phyloP scores from a whole-genome alignment of 768 basidiomycete species.

The Porphyrellus cyaneotinctus region DNA sequence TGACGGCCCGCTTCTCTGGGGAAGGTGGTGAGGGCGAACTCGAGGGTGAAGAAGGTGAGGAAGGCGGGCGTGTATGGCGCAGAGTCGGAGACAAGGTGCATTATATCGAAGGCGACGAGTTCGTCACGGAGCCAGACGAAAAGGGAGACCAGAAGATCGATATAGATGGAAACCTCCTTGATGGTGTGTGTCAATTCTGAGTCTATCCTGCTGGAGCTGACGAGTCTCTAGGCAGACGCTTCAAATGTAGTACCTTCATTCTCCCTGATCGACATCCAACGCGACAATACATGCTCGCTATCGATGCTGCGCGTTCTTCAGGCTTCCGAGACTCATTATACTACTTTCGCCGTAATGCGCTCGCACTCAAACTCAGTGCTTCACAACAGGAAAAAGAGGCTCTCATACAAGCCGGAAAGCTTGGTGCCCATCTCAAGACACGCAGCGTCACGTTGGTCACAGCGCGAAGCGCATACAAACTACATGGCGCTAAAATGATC shows the following conservation, averaged over 20 bases:
- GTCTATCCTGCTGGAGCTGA: neutral
- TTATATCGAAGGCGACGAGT: slow-evolving; percentile 86
- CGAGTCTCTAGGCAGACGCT: slow-evolving; percentile 61
- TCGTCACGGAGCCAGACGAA: slow-evolving; percentile 74
- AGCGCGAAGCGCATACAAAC: slow-evolving; percentile 88
- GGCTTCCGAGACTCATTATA: slow-evolving; percentile 98
- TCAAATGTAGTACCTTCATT: slow-evolving; percentile 87
- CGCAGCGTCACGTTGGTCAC: slow-evolving; percentile 92
- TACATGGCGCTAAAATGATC: slow-evolving; percentile 90
- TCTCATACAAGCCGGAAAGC: slow-evolving; percentile 82
- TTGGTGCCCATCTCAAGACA: slow-evolving; percentile 84
- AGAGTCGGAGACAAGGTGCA: slow-evolving; percentile 71
- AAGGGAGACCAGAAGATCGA: slow-evolving; percentile 94
- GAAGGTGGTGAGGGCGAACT: slow-evolving; percentile 39
- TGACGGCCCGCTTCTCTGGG: slow-evolving; percentile 22
- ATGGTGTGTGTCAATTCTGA: slow-evolving; percentile 50
- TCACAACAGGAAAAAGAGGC: slow-evolving; percentile 89
- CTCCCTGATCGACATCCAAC: slow-evolving; percentile 82
- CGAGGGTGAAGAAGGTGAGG: slow-evolving; percentile 38
- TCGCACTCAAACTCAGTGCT: slow-evolving; percentile 87
- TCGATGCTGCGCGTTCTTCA: slow-evolving; percentile 93
- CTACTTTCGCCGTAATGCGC: slow-evolving; percentile 89
- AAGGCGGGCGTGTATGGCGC: slow-evolving; percentile 62
- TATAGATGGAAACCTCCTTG: slow-evolving; percentile 73
- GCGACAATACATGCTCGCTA: slow-evolving; percentile 90